These are phyloP conservation scores for Picea sitchensis DNA, from an alignment of 75 land plant genomes.

Conservation along the genomic window DNA sequence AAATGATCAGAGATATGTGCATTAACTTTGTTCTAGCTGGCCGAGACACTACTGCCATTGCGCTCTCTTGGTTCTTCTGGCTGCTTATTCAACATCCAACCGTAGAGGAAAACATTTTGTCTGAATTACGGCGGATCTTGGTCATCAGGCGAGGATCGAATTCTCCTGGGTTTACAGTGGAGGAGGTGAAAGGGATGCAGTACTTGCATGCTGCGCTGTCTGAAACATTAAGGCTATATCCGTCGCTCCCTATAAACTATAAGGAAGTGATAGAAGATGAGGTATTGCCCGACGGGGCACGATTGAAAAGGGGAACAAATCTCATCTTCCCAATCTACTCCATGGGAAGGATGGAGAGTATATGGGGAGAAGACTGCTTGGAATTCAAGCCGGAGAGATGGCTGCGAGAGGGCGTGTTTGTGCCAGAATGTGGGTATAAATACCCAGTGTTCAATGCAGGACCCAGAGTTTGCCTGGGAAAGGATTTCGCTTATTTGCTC, in stretches of 20 bases:
- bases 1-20: conserved; percentile 66
- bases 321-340: conserved; percentile 49
- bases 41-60: conserved; percentile 77
- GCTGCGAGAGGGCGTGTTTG: conserved; percentile 49
- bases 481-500: conserved; percentile 68
- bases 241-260: not conserved
- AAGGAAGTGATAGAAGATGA: not conserved
- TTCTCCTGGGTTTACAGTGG: not conserved
- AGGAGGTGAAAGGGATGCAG: not conserved
- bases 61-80: conserved; percentile 84
- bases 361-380: conserved; percentile 77
- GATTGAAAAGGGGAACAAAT: conserved; percentile 48
- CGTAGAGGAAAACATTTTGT: conserved; percentile 56
- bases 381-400: conserved; percentile 79
- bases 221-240: conserved; percentile 2
- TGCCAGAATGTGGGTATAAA: conserved; percentile 54
- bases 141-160: not conserved
- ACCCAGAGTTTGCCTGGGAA: conserved; percentile 75
- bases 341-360: conserved; percentile 78
- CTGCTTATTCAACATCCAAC: conserved; percentile 52
- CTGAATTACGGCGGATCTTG: conserved; percentile 32
- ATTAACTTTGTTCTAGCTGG: conserved; percentile 86
- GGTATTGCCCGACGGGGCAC: conserved; percentile 61
- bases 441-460: conserved; percentile 79
- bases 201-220: conserved; percentile 4